Evolutionary conservation across 306 rosid species (phyloP), one percentile per base, ranked within the genome.

Genomic region (Delonix regia): DNA sequence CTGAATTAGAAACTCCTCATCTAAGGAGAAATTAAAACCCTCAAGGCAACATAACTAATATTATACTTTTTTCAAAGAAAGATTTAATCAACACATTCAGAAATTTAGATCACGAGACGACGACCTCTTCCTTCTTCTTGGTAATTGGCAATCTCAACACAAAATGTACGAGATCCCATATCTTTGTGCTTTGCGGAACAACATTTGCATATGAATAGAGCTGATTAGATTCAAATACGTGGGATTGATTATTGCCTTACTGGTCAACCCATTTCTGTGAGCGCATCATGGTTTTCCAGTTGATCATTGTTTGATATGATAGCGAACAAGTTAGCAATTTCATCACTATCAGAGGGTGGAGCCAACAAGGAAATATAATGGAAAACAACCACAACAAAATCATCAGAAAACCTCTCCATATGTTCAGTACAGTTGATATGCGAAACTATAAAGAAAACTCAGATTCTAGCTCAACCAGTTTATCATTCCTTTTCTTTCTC

Each of bases 331-430:
- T 13, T 12, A 25, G 8, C 45, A 9, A 30, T 30, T 36, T 9
- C 8, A 4, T 52, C 56, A 44, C 12, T 9, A 15, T 7, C 38
- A 19, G 64, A 25, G 64, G 2, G 4, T 22, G 9, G 22, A 47
- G 34, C 7, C 60, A 7, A 28, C 7, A 48, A n/a, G 48, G 10
- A 11, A 39, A 16, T 6, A 59, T 0, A 62, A 41, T 22, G 56
- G 25, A 42, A 25, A 28, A 74, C 16, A 55, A 27, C 0, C 24
- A 47, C 5, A 38, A 47, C 5, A 38, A 30, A 60, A 11, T 28
- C 1, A 74, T 41, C 44, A 74, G 44, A 74, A 61, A 28, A 74
- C 33, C 60, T 27, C 45, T 44, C 27, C 45, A 61, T 24, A 30
- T 52, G 42, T 38, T 21, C 69, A 73, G 34, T 28, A 24, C 44